These are phyloP conservation scores for Ogataea degrootiae DNA, from an alignment of 805 yeast genomes.

Conservation along the genomic window DNA sequence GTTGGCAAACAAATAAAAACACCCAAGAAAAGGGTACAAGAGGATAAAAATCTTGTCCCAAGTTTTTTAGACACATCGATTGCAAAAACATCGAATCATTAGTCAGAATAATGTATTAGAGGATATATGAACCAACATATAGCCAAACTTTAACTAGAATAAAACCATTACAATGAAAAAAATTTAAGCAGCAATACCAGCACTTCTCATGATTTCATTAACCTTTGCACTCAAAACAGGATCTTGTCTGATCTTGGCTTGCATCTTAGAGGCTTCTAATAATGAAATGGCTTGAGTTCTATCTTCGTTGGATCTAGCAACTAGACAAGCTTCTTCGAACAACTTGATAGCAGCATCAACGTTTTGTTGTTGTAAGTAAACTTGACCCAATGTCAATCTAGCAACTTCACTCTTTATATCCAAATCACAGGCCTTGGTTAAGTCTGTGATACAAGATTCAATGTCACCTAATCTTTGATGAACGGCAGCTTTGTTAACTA, in stretches of 20 bases:
- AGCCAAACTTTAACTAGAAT: too few relatives aligned
- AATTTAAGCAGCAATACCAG: conserved; percentile 16
- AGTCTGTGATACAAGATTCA: conserved; percentile 56
- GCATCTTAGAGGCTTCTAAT: conserved; percentile 91
- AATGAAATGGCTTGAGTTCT: conserved; percentile 86
- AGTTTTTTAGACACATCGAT: too few relatives aligned
- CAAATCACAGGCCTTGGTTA: conserved; percentile 69
- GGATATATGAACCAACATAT: neutral
- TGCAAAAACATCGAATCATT: too few relatives aligned
- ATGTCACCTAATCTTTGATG: conserved; percentile 52
- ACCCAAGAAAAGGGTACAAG: too few relatives aligned
- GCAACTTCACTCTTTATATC: conserved; percentile 92
- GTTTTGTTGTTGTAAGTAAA: conserved; percentile 77
- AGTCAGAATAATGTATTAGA: too few relatives aligned
- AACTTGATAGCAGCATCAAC: conserved; percentile 74
- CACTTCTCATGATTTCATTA: conserved; percentile 49
- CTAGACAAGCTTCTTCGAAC: conserved; percentile 76
- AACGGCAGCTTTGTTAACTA: conserved; percentile 82
- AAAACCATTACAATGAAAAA: neutral
- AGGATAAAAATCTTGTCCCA: too few relatives aligned
- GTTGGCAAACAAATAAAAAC: too few relatives aligned
- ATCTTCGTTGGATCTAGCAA: conserved; percentile 83
- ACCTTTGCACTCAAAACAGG: conserved; percentile 61
- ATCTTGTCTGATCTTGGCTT: conserved; percentile 69
- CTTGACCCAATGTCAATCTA: conserved; percentile 85